These are phyloP conservation scores for Hortiboletus campestris DNA, from an alignment of 768 basidiomycete species.

Conservation along the genomic window DNA sequence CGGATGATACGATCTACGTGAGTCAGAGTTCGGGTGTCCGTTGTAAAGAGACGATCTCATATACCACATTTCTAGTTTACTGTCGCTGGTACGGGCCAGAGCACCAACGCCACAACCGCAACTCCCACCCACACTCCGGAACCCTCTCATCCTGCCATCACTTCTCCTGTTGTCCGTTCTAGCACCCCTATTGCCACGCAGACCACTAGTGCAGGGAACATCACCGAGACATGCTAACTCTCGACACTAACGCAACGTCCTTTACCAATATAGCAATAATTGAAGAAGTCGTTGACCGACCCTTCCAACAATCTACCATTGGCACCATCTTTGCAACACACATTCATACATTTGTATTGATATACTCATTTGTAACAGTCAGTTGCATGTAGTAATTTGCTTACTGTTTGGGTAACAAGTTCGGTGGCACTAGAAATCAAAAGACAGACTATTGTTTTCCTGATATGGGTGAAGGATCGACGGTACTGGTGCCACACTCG, in stretches of 20 bases:
- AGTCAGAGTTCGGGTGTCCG: conserved; percentile 9
- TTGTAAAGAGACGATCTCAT: conserved; percentile 2
- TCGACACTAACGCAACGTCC: not conserved
- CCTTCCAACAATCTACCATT: not conserved
- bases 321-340: not conserved
- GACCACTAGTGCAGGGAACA: not conserved
- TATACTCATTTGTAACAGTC: conserved; percentile 6
- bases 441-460: not conserved
- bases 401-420: not conserved
- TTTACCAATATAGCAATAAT: not conserved
- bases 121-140: not conserved
- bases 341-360: conserved; percentile 9
- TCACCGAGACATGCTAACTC: conserved; percentile 3
- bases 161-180: not conserved
- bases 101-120: conserved; percentile 12
- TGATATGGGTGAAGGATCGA: conserved; percentile 15
- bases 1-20: conserved; percentile 44
- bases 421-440: not conserved
- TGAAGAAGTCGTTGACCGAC: conserved; percentile 16
- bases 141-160: conserved; percentile 1
- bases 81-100: conserved; percentile 14
- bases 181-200: not conserved
- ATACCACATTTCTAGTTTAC: conserved; percentile 21
- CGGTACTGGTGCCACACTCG: not conserved
- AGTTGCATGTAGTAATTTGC: not conserved